Evolutionary conservation across 352 stramenopile species (phyloP), one percentile per base, ranked within the genome.

Genomic region (Globisporangium irregulare): DNA sequence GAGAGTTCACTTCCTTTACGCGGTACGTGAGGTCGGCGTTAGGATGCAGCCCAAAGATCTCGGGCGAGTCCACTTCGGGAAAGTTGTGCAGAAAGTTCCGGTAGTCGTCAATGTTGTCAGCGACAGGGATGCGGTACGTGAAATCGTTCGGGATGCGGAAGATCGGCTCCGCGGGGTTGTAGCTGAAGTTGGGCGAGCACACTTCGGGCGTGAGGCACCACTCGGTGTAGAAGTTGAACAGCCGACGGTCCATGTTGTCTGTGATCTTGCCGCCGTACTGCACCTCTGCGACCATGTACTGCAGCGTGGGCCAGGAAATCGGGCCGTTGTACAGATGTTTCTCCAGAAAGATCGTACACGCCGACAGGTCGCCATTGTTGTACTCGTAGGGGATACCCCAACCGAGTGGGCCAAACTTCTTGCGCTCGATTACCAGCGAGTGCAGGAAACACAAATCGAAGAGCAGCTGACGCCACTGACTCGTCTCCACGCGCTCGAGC

Each of bases 241-340:
- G 79, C 24, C 97, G 83, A 0, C 97, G 94, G 71, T 99, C 97
- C 74, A 99, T 89, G 66, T 98, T 98, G 79, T 99, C 98, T 10
- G 97, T 99, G 72, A 99, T 99, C 75, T 99, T 99, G 71, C 97
- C 97, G 51, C 97, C 97, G 79, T 99, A 99, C 72, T 99, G 95
- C 14, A 98, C 97, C 76, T 99, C 97, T 9, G 94, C 92, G 29
- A 99, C 97, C 96, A 99, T 99, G 79, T 99, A 99, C 84, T 99
- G 95, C 66, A 99, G 93, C 25, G 97, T 99, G 8, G 90, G 89
- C 97, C 97, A 99, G 66, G 94, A 98, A 73, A 99, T 99, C 51
- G 95, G 95, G 1, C 95, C 97, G 72, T 98, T 98, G 87, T 99
- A 99, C 59, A 99, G 68, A 71, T 99, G 97, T 71, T 99, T 99